These are phyloP conservation scores for Musa troglodytarum DNA, from an alignment of 176 grass and related monocot genomes.

Conservation along the genomic window DNA sequence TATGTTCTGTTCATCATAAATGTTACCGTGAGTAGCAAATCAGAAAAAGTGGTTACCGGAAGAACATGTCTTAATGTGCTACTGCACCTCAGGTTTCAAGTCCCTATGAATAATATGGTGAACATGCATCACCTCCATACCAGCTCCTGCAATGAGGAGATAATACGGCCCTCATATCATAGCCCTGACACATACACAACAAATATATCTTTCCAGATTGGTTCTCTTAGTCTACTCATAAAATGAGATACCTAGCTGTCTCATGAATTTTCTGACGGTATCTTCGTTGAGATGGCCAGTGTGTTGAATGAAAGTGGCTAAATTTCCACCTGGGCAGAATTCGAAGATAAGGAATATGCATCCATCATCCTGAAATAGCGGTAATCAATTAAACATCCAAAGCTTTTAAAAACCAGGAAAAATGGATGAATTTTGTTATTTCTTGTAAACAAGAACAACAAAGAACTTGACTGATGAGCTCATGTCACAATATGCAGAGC, in stretches of 20 bases:
- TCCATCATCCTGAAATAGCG: slow-evolving; percentile 24
- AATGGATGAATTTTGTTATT: background rate
- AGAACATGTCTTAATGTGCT: background rate
- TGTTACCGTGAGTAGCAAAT: background rate
- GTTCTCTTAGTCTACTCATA: background rate
- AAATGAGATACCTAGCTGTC: slow-evolving; percentile 27
- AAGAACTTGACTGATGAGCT: background rate
- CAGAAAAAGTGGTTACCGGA: background rate
- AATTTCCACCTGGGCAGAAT: slow-evolving; percentile 36
- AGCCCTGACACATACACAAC: background rate
- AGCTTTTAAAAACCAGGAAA: background rate
- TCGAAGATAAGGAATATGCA: slow-evolving; percentile 41
- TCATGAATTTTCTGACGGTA: slow-evolving; percentile 39
- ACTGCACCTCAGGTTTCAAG: slow-evolving; percentile 50
- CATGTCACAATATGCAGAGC: background rate
- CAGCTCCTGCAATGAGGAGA: slow-evolving; percentile 44
- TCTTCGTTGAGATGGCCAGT: slow-evolving; percentile 31
- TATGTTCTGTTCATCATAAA: slow-evolving; percentile 29
- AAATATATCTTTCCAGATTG: background rate
- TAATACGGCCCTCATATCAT: background rate
- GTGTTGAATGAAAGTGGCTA: slow-evolving; percentile 29
- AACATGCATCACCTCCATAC: slow-evolving; percentile 32
- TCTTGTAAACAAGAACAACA: background rate
- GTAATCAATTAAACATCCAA: background rate
- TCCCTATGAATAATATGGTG: slow-evolving; percentile 61